Evolutionary conservation across 129 eudicot genomes (phyloP).

Genomic region (Pulicaria dysenterica): DNA sequence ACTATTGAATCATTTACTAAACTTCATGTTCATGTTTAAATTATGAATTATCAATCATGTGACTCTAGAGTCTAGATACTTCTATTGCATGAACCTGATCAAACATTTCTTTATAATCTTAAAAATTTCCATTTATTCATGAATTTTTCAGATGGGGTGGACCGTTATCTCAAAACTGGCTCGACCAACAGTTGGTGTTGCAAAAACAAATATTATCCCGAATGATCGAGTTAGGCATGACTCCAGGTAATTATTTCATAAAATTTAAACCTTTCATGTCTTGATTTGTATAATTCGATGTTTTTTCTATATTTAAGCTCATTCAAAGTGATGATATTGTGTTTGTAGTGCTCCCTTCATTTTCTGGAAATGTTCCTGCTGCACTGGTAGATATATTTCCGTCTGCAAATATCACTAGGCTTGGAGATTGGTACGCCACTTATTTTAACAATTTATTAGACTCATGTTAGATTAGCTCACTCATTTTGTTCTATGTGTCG

Average conservation of each 20-base stretch:
- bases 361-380: constrained; percentile 94
- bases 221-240: constrained; percentile 94
- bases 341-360: constrained; percentile 83
- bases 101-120: not conserved
- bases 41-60: no score
- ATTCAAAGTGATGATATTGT: constrained; percentile 12
- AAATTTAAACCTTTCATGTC: not conserved
- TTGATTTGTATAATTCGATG: no score
- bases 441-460: not conserved
- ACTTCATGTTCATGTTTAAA: not conserved
- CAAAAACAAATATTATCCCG: constrained; percentile 82
- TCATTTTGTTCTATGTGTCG: constrained; percentile 1
- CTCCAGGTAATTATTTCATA: constrained; percentile 67
- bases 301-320: not conserved
- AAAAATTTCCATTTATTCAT: not conserved
- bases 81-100: no score
- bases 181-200: constrained; percentile 66
- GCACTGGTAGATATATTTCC: constrained; percentile 74
- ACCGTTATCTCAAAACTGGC: constrained; percentile 90
- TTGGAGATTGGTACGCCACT: constrained; percentile 73
- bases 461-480: not conserved
- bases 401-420: constrained; percentile 82
- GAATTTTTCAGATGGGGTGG: constrained; percentile 89
- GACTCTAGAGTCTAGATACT: no score
- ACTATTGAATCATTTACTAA: not conserved